Evolutionary conservation across 2,329 filamentous ascomycete genomes (phyloP), one percentile per base, ranked within the genome.

Genomic region (Aphanocladium album): DNA sequence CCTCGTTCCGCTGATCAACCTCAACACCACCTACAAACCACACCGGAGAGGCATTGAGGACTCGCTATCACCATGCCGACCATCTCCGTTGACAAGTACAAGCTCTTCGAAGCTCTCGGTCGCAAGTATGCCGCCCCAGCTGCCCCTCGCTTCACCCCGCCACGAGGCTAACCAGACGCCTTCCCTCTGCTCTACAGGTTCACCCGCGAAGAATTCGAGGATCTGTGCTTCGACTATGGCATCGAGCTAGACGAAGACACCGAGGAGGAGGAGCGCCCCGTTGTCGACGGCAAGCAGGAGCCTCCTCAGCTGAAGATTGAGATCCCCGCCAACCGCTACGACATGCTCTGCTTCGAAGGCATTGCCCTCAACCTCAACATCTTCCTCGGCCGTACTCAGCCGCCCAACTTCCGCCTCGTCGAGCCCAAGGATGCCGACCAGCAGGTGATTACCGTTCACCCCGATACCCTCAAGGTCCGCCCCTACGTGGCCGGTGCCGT

Each of bases 171-270:
- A 67, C 59, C 62, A 47, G 53, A 62, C 45, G 41, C n/a, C 59
- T 27, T 11, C 19, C 47, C 23, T 30, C 45, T 33, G 23, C 21
- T 35, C 46, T 35, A 45, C 62, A 93, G 89, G 67, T 93, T 90
- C 76, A 96, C 93, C 60, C 95, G 91, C 65, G 86, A 96, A 70
- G 91, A 96, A 72, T 99, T 99, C 72, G 95, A 99, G 76, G 90
- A 96, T 72, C 83, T 99, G 68, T 98, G 95, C 77, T 99, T 99
- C 83, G 93, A 99, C 71, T 99, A 96, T 73, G 93, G 93, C 62
- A 96, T 99, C 73, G 95, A 99, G 77, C 85, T 99, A 68, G 95
- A 99, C 79, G 93, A 98, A 79, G 95, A 99, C 75, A 95, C 90
- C 54, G 89, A 91, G 67, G 82, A 90, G 69, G 82, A 85, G 61